Evolutionary conservation across 2,329 filamentous ascomycete species (phyloP).

Genomic region (Dactylellina parvicollis): DNA sequence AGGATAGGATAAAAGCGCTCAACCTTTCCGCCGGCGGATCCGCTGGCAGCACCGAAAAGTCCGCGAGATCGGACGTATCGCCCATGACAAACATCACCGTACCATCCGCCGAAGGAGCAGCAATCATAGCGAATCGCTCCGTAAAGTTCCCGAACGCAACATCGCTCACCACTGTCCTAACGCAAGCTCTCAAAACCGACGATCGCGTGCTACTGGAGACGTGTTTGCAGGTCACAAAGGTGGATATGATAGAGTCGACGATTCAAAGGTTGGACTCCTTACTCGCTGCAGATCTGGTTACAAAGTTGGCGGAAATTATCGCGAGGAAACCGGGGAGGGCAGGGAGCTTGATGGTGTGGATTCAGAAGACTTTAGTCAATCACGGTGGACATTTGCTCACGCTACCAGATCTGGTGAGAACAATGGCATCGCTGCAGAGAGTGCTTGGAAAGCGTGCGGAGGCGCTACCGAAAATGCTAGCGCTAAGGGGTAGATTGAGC

Average conservation of each 20-base stretch:
- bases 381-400: slow-evolving; percentile 91
- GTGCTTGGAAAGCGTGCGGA: slow-evolving; percentile 87
- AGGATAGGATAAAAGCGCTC: slow-evolving; percentile 47
- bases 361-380: slow-evolving; percentile 91
- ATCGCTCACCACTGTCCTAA: slow-evolving; percentile 89
- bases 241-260: slow-evolving; percentile 81
- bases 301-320: slow-evolving; percentile 85
- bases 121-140: slow-evolving; percentile 61
- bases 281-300: slow-evolving; percentile 80
- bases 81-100: slow-evolving; percentile 61
- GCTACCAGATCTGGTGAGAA: slow-evolving; percentile 82
- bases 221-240: slow-evolving; percentile 83
- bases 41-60: slow-evolving; percentile 45
- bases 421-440: slow-evolving; percentile 80
- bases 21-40: slow-evolving; percentile 44
- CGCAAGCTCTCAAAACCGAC: slow-evolving; percentile 91
- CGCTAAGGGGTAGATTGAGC: slow-evolving; percentile 93
- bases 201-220: slow-evolving; percentile 89
- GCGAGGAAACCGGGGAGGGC: slow-evolving; percentile 88
- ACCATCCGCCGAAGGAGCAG: slow-evolving; percentile 64
- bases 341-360: slow-evolving; percentile 90
- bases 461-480: slow-evolving; percentile 81
- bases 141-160: slow-evolving; percentile 75
- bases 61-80: slow-evolving; percentile 40
- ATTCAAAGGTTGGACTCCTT: slow-evolving; percentile 89